phyloP scores from a whole-genome alignment of 202 grass and related monocot species.

The Bolboschoenoplectus hybrid region DNA sequence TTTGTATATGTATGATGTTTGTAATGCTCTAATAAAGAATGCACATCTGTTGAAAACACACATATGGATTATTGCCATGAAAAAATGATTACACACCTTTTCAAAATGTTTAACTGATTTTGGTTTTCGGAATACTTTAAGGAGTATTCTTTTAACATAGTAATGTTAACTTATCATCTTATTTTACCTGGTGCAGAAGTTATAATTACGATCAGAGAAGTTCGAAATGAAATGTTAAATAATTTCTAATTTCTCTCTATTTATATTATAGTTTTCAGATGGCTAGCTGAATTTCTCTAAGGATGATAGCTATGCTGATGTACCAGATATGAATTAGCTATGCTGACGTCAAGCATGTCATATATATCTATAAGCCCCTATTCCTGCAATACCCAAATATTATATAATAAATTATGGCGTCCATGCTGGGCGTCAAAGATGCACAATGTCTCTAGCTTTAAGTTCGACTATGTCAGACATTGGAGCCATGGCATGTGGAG shows the following conservation, averaged over 20 bases:
- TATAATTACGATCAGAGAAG: neutral
- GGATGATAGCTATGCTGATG: neutral
- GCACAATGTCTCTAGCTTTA: slow-evolving; percentile 45
- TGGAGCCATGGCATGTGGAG: slow-evolving; percentile 49
- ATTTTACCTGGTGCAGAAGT: neutral
- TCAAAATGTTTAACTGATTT: neutral
- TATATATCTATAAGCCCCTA: slow-evolving; percentile 34
- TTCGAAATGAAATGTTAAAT: neutral
- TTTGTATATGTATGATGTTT: neutral
- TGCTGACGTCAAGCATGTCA: slow-evolving; percentile 49
- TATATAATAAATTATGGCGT: slow-evolving; percentile 42
- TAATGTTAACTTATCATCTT: neutral
- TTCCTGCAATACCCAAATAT: slow-evolving; percentile 42
- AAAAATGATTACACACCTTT: neutral
- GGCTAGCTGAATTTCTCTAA: neutral
- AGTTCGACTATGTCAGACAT: slow-evolving; percentile 52
- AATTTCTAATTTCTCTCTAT: neutral
- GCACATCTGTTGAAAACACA: neutral
- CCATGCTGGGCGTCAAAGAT: slow-evolving; percentile 49
- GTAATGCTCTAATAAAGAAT: neutral
- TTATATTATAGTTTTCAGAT: slow-evolving; percentile 25
- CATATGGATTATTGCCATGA: neutral
- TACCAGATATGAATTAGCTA: slow-evolving; percentile 45
- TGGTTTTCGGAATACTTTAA: neutral
- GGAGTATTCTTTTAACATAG: neutral